These are phyloP conservation scores for Candida ponderosae DNA, from an alignment of 805 yeast species.

Conservation along the genomic window DNA sequence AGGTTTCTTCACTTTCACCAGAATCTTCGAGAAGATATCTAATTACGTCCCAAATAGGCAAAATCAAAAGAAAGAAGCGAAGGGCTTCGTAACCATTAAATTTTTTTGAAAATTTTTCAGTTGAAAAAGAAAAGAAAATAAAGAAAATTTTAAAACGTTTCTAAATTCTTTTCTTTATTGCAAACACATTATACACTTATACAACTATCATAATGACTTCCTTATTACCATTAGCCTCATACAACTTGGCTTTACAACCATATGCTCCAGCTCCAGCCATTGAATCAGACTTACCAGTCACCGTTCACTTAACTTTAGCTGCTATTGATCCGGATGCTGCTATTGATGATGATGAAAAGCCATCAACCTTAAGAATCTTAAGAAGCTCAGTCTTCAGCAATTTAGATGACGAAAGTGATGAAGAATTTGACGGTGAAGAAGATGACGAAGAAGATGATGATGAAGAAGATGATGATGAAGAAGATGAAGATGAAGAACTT, in stretches of 20 bases:
- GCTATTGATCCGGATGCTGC: constrained; percentile 85
- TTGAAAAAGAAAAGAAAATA: neutral
- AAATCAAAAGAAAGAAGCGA: constrained; percentile 16
- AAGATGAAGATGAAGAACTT: constrained; percentile 31
- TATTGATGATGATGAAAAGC: constrained; percentile 70
- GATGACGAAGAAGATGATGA: constrained; percentile 33
- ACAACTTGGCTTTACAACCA: constrained; percentile 79
- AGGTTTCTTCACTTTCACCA: too few species aligned
- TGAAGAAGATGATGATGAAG: constrained; percentile 23
- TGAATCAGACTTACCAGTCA: constrained; percentile 78
- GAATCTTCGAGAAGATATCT: neutral
- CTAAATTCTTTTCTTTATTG: neutral
- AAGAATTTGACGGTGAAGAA: constrained; percentile 36
- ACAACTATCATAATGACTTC: constrained; percentile 44
- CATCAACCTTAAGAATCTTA: constrained; percentile 84
- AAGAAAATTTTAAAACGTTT: neutral
- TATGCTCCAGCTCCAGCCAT: constrained; percentile 83
- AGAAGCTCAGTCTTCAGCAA: constrained; percentile 49
- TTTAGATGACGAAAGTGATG: constrained; percentile 39
- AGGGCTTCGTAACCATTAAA: neutral
- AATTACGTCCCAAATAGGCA: constrained; percentile 16
- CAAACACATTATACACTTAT: neutral
- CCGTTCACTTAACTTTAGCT: constrained; percentile 89
- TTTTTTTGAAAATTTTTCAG: neutral
- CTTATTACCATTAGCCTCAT: constrained; percentile 79